Evolutionary conservation across 78 protist genomes (phyloP).

Genomic region (Bodo saltans): DNA sequence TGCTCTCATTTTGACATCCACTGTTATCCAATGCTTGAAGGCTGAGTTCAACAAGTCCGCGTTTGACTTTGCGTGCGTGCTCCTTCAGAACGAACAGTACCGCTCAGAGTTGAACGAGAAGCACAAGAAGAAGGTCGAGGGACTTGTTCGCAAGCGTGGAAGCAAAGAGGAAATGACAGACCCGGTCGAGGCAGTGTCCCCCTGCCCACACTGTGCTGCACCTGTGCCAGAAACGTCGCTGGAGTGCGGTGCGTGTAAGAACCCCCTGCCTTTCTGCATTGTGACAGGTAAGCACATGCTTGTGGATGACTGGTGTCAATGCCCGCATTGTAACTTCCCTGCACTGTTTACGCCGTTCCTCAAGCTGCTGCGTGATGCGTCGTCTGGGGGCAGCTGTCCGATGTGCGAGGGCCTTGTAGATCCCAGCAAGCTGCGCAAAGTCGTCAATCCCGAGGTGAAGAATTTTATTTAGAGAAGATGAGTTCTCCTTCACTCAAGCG

Average conservation of each 20-base stretch:
- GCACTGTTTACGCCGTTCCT: conserved; percentile 22
- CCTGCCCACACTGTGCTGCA: conserved; percentile 38
- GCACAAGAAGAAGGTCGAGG: conserved; percentile 60
- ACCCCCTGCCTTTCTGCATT: conserved; percentile 62
- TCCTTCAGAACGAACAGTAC: conserved; percentile 61
- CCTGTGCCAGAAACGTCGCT: conserved; percentile 29
- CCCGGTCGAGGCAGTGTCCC: conserved; percentile 24
- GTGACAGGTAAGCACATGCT: conserved; percentile 47
- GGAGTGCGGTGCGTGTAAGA: conserved; percentile 57
- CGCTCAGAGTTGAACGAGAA: conserved; percentile 33
- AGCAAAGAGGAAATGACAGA: conserved; percentile 11
- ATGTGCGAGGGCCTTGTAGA: conserved; percentile 42
- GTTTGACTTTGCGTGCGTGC: conserved; percentile 56
- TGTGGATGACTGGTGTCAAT: conserved; percentile 11
- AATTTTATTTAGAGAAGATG: too few species aligned
- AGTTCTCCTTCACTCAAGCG: too few species aligned
- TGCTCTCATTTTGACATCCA: conserved; percentile 65
- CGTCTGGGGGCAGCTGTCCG: conserved; percentile 31
- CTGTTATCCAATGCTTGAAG: conserved; percentile 70
- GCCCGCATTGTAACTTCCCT: conserved; percentile 55
- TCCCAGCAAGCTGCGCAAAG: neutral
- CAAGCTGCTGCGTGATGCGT: neutral
- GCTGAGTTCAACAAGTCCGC: conserved; percentile 40
- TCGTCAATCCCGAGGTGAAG: conserved; percentile 3
- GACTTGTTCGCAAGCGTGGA: conserved; percentile 58